Evolutionary conservation across 73 alveolate genomes (phyloP).

Genomic region (Paramecium bursaria): DNA sequence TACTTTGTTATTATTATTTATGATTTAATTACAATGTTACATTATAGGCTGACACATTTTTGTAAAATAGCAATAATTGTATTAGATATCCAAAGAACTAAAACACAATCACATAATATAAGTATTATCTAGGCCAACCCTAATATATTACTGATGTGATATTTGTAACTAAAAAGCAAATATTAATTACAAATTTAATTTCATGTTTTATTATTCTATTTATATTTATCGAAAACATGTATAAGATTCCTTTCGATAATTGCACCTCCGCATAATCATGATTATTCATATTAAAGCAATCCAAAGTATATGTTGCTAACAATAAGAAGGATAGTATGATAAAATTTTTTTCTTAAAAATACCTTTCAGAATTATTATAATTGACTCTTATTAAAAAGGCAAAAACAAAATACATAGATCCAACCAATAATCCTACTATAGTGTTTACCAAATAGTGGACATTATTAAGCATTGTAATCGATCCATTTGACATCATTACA

Average conservation of each 20-base stretch:
- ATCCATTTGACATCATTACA: not conserved
- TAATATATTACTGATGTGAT: not conserved
- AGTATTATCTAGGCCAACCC: constrained; percentile 17
- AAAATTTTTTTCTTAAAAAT: not conserved
- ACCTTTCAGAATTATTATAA: constrained; percentile 18
- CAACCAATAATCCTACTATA: not conserved
- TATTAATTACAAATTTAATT: not conserved
- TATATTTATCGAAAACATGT: not conserved
- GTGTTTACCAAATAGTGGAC: not conserved
- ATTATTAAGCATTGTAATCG: not conserved
- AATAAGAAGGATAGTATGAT: not conserved
- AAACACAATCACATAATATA: constrained; percentile 1
- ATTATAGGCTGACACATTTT: constrained; percentile 37
- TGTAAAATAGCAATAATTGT: constrained; percentile 27
- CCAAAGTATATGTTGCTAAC: not conserved
- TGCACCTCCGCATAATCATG: constrained; percentile 13
- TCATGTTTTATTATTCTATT: constrained; percentile 40
- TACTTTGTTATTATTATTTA: not conserved
- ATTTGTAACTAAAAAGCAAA: not conserved
- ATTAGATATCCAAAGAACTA: constrained; percentile 19
- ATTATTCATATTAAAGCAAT: constrained; percentile 3
- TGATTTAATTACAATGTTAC: constrained; percentile 5
- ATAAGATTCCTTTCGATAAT: constrained; percentile 32
- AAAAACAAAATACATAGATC: not conserved
- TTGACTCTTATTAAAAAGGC: not conserved